These are phyloP conservation scores for Colletotrichum ledebouriae DNA, from an alignment of 2,329 filamentous ascomycete genomes.

Conservation along the genomic window DNA sequence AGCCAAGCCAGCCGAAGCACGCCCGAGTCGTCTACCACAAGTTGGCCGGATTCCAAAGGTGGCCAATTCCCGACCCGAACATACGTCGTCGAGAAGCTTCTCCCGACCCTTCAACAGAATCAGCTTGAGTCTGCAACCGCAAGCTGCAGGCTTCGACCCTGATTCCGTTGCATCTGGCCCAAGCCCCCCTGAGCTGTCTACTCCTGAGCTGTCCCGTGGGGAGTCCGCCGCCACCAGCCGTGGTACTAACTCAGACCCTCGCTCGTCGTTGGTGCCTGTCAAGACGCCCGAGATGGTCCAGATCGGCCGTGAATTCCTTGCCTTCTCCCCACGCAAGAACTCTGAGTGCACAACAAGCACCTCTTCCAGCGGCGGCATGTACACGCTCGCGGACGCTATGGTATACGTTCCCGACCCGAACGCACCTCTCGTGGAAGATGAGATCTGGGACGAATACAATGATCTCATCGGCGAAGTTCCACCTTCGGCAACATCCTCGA, in stretches of 20 bases:
- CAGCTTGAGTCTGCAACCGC: slow-evolving; percentile 59
- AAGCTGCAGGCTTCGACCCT: slow-evolving; percentile 48
- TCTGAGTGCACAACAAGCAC: slow-evolving; percentile 71
- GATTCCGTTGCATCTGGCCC: slow-evolving; percentile 59
- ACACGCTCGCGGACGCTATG: slow-evolving; percentile 72
- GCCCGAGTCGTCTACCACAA: slow-evolving; percentile 78
- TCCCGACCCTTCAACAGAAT: slow-evolving; percentile 81
- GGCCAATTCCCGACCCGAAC: slow-evolving; percentile 75
- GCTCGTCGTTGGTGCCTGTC: slow-evolving; percentile 49
- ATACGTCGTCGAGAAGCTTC: slow-evolving; percentile 82
- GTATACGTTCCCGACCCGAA: slow-evolving; percentile 74
- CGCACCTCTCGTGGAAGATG: slow-evolving; percentile 80
- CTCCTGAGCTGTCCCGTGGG: slow-evolving; percentile 55
- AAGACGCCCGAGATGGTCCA: slow-evolving; percentile 50
- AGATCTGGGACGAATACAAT: slow-evolving; percentile 95
- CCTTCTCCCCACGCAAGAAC: slow-evolving; percentile 79
- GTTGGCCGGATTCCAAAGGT: slow-evolving; percentile 90
- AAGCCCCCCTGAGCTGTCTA: slow-evolving; percentile 57
- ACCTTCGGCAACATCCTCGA: slow-evolving; percentile 68
- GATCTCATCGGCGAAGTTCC: slow-evolving; percentile 81
- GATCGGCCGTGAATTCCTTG: slow-evolving; percentile 74
- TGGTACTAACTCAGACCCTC: slow-evolving; percentile 49
- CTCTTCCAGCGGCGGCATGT: slow-evolving; percentile 68
- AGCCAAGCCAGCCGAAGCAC: slow-evolving; percentile 43
- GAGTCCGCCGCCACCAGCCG: slow-evolving; percentile 52